Base-by-base conservation (phyloP, 352 stramenopile species). In the Pythium grandisporangium region DNA sequence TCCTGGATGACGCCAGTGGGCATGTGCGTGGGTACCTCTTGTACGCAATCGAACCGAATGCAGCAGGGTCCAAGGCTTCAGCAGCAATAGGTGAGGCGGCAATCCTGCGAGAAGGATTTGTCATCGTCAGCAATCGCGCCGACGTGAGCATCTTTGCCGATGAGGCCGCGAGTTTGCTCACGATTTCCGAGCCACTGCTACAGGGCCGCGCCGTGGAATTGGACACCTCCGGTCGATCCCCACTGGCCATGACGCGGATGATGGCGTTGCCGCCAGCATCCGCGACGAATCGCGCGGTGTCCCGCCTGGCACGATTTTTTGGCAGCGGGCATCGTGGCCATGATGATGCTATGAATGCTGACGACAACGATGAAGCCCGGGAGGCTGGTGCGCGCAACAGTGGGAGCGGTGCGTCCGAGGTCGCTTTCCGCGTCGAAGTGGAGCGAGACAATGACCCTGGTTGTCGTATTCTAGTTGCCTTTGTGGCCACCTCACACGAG, bases 111-210 rank as follows among this genome's bases (percentile, higher is more conserved):
- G 48, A 58, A 26, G 58, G 53, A 12, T 68, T 54, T 37, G 30
- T 83, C 8, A 53, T 80, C 0, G 5, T 80, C 19, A 58, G 42
- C 5, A 47, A 54, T 30, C 55, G 65, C 3, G 70, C 36, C 1
- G 40, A 53, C 12, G 17, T 80, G 12, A 45, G 33, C 17, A 49
- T 86, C 14, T 84, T 58, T 33, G 51, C 48, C 0, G 61, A 76
- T n/a, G 70, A 83, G 43, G 63, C 35, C n/a, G 46, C 63, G 2
- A n/a, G n/a, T n/a, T 78, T 63, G 25, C 63, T 72, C 30, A 47
- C 41, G 13, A 45, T 40, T 21, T 45, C 66, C 11, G 1, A 16
- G 0, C 47, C 63, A 0, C 19, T 45, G 2, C 51, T 73, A n/a
- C 25, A 55, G 14, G 56, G 49, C 2, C 65, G 66, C 16, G 61